Evolutionary conservation across 345 rosid species (phyloP).

Genomic region (Citrus maxima): DNA sequence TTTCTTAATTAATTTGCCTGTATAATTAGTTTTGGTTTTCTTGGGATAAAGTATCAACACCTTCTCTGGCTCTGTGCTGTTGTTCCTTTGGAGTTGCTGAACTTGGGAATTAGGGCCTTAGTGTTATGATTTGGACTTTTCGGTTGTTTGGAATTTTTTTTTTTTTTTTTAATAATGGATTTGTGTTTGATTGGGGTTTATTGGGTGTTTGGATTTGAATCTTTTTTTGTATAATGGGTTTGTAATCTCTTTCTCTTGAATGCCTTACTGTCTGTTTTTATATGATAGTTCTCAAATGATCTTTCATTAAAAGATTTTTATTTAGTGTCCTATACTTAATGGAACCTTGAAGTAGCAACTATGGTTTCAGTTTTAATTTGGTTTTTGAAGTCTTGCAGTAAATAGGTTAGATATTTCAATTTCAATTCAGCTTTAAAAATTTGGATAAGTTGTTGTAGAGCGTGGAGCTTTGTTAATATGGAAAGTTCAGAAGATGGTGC

Average conservation of each 20-base stretch:
- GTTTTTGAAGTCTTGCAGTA: background rate
- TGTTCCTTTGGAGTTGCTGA: background rate
- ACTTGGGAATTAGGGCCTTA: background rate
- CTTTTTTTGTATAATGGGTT: background rate
- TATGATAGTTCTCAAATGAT: background rate
- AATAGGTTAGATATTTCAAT: background rate
- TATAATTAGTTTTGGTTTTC: background rate
- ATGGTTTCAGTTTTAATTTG: background rate
- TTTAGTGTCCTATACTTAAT: background rate
- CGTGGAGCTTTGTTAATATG: constrained; percentile 14
- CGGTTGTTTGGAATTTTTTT: background rate
- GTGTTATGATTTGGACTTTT: background rate
- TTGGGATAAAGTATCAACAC: background rate
- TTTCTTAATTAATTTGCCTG: background rate
- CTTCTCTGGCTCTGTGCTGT: background rate
- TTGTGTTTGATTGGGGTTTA: background rate
- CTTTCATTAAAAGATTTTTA: background rate
- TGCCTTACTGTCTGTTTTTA: background rate
- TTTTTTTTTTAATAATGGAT: background rate
- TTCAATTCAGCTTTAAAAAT: background rate
- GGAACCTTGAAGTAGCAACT: background rate
- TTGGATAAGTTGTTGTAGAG: background rate
- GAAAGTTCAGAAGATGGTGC: constrained; percentile 45
- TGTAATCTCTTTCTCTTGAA: background rate
- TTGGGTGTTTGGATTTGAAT: background rate